Evolutionary conservation across 345 rosid genomes (phyloP).

Genomic region (Eucalyptus victrix): DNA sequence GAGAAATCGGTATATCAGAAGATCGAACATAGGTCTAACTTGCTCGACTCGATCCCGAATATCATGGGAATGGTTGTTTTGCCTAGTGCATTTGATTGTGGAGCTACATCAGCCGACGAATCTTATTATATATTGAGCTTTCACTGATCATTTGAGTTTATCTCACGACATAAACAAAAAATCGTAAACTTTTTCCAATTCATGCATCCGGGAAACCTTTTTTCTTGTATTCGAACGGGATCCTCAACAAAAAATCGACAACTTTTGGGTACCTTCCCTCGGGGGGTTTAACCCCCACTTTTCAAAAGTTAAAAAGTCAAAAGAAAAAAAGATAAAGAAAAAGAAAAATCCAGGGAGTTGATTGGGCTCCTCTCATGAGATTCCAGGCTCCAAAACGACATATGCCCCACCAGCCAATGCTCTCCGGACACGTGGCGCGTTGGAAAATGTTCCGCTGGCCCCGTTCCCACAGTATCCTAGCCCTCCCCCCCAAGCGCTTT

Average conservation of each 20-base stretch:
- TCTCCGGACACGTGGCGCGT: neutral
- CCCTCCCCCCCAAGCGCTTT: neutral
- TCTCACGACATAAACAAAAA: too few species aligned
- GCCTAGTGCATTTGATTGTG: neutral
- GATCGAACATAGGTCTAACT: neutral
- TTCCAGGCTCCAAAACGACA: neutral
- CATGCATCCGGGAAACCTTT: neutral
- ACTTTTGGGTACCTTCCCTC: neutral
- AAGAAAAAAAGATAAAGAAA: neutral
- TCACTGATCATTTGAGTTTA: neutral
- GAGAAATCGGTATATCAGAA: rapidly evolving
- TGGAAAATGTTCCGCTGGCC: neutral
- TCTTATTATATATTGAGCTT: too few species aligned
- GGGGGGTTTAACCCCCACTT: neutral
- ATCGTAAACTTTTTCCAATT: neutral
- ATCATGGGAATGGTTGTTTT: neutral
- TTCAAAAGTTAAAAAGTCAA: neutral
- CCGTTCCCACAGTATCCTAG: neutral
- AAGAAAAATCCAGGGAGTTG: neutral
- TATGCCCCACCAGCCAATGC: neutral
- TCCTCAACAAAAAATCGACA: neutral
- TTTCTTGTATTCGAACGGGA: neutral
- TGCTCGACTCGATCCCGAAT: neutral
- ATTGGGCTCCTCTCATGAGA: neutral
- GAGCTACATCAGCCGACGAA: rapidly evolving